Base-by-base conservation (phyloP, 2,329 filamentous ascomycete genomes). In the Claviceps maximensis region DNA sequence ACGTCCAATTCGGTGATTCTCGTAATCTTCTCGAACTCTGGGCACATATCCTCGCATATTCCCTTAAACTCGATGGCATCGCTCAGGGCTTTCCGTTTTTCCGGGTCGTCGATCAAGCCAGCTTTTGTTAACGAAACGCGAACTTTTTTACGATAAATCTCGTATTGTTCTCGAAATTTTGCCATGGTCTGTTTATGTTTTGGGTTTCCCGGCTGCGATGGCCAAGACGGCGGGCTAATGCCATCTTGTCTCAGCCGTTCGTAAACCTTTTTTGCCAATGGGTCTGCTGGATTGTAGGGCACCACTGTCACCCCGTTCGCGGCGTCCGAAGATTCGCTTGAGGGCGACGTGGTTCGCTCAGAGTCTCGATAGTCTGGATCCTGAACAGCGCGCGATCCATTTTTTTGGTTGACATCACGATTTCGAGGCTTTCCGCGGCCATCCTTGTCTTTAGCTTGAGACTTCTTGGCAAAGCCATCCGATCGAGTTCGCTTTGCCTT, bases 1-100 rank as follows among this genome's bases (percentile, higher is more conserved):
- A 82, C 73, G 55, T 84, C 78, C 58, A 74, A 70, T 61, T 84
- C 79, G 48, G 76, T 76, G 53, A 85, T 83, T 55, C 82, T 74
- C 49, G 73, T 78, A 36, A 83, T 74, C 62, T 78, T 78, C 62
- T 86, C 82, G 63, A 78, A 84, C 57, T 83, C 78, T 5, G 82
- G 82, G 56, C 82, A 86, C 82, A 84, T 85, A 27, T 83, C 78
- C 59, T 84, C 79, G 59, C 81, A 84, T 47, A 82, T 83, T 15
- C 82, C 82, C 62, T 81, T 81, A 61, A 86, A 86, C 44, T 78
- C 75, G 48, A 85, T 79, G 7, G 82, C 82, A 61, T 85, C 76
- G 54, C 78, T 74, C 8, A 86, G 71, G 19, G 73, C 75, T 60
- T 82, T 80, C 53, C 77, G 76, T 59, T 80, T 78, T 33, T 82